These are phyloP conservation scores for Schizophyllum amplum DNA, from an alignment of 1,284 basidiomycete species.

Conservation along the genomic window DNA sequence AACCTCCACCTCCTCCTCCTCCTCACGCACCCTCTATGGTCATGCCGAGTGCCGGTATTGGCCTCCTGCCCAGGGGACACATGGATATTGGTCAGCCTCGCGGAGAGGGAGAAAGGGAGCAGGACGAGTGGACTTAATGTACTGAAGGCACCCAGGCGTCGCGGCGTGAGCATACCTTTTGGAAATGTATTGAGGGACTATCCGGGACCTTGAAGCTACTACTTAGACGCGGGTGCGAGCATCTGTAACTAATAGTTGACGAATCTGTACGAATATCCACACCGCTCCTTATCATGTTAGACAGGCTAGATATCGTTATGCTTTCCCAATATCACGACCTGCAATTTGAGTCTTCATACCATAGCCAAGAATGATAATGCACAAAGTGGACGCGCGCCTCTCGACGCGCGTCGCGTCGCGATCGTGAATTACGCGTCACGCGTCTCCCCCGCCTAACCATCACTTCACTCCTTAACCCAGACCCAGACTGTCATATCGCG, in stretches of 20 bases:
- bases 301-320: too few relatives aligned
- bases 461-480: too few relatives aligned
- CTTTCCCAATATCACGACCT: too few relatives aligned
- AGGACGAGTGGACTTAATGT: background rate
- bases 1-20: conserved; percentile 13
- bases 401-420: background rate
- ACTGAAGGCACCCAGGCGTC: too few relatives aligned
- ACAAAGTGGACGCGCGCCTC: background rate
- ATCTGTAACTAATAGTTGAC: background rate
- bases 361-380: too few relatives aligned
- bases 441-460: background rate
- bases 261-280: background rate
- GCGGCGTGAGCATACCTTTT: too few relatives aligned
- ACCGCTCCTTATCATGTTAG: background rate
- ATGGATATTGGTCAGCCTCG: background rate
- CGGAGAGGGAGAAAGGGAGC: background rate
- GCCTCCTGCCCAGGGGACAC: background rate
- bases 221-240: background rate
- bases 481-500: too few relatives aligned
- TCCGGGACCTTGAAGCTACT: background rate
- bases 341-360: too few relatives aligned
- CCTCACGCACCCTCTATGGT: conserved; percentile 5
- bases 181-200: background rate
- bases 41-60: background rate
- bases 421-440: background rate